phyloP scores from a whole-genome alignment of 2,329 filamentous ascomycete genomes.

The Colletotrichum sublineola region DNA sequence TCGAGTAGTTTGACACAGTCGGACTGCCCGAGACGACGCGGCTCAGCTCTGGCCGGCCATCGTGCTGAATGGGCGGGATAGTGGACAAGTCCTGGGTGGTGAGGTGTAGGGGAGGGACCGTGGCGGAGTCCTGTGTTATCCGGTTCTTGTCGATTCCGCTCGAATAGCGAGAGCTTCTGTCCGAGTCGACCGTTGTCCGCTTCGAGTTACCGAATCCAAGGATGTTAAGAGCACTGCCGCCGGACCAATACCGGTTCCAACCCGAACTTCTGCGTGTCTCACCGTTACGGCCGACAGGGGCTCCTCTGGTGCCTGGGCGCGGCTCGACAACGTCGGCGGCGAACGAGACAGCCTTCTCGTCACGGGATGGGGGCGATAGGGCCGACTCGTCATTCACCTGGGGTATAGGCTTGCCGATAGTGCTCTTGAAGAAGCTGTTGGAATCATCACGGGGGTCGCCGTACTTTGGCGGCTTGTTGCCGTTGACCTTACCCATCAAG shows the following conservation, averaged over 20 bases:
- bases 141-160: slow-evolving; percentile 53
- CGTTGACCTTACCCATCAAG: slow-evolving; percentile 66
- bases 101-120: slow-evolving; percentile 75
- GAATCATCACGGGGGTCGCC: slow-evolving; percentile 55
- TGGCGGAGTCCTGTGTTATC: slow-evolving; percentile 75
- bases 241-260: slow-evolving; percentile 84
- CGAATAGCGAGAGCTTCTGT: slow-evolving; percentile 70
- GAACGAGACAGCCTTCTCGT: slow-evolving; percentile 58
- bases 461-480: slow-evolving; percentile 49
- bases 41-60: slow-evolving; percentile 72
- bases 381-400: slow-evolving; percentile 55
- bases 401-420: slow-evolving; percentile 72
- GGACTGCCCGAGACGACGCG: slow-evolving; percentile 78
- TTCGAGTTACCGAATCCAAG: slow-evolving; percentile 68
- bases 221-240: slow-evolving; percentile 76
- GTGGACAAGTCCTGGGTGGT: slow-evolving; percentile 76
- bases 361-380: slow-evolving; percentile 45
- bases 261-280: slow-evolving; percentile 74
- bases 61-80: slow-evolving; percentile 76
- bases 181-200: slow-evolving; percentile 66
- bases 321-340: slow-evolving; percentile 52
- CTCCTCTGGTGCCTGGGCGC: slow-evolving; percentile 52
- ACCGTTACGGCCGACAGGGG: slow-evolving; percentile 52
- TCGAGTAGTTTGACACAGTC: slow-evolving; percentile 72
- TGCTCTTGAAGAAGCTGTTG: slow-evolving; percentile 71